Evolutionary conservation across 768 basidiomycete genomes (phyloP).

Genomic region (Porpolomopsis calyptriformis): DNA sequence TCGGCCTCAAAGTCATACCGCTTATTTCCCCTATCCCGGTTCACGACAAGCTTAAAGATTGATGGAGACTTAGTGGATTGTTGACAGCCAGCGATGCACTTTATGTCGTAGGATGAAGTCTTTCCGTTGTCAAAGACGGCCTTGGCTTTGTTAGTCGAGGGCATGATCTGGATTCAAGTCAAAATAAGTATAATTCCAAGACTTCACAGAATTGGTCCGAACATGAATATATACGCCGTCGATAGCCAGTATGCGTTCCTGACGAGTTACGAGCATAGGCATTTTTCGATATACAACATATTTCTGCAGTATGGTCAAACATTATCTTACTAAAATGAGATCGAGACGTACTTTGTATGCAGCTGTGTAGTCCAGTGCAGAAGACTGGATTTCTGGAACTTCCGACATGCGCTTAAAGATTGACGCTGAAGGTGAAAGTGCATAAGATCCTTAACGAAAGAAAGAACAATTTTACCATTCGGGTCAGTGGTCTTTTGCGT

Average conservation of each 20-base stretch:
- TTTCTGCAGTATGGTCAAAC: constrained; percentile 40
- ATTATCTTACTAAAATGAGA: neutral
- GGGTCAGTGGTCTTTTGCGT: constrained; percentile 77
- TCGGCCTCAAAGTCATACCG: constrained; percentile 97
- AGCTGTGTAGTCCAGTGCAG: constrained; percentile 67
- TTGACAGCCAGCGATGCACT: constrained; percentile 73
- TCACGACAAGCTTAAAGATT: constrained; percentile 83
- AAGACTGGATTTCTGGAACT: constrained; percentile 45
- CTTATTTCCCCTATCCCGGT: constrained; percentile 66
- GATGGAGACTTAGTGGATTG: constrained; percentile 72
- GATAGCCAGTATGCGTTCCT: constrained; percentile 85
- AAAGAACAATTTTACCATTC: constrained; percentile 47
- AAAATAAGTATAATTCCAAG: neutral
- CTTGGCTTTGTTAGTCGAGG: constrained; percentile 64
- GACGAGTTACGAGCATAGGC: constrained; percentile 85
- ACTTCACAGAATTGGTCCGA: constrained; percentile 15
- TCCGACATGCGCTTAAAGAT: constrained; percentile 89
- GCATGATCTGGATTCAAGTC: constrained; percentile 59
- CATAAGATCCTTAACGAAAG: neutral
- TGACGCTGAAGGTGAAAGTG: constrained; percentile 44
- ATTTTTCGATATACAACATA: constrained; percentile 90
- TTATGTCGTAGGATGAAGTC: constrained; percentile 88
- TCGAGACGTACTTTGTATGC: constrained; percentile 63
- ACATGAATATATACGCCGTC: constrained; percentile 93
- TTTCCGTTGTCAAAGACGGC: constrained; percentile 83